Conservation (phyloP, 106 monocot genomes). For the Cymbidium sinense region DNA sequence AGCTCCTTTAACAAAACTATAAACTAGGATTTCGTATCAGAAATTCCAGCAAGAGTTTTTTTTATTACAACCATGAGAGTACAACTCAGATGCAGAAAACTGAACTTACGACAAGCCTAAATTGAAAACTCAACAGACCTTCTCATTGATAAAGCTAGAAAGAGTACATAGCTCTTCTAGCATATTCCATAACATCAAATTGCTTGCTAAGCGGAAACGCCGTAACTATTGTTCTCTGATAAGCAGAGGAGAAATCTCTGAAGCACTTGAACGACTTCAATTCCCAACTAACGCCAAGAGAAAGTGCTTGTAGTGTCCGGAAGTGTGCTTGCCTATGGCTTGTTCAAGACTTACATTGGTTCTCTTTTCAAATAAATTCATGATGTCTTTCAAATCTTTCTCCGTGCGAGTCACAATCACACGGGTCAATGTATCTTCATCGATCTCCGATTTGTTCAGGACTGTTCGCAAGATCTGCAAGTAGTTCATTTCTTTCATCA, state of each 20-base stretch:
- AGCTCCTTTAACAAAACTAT: background rate
- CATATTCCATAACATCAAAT: background rate
- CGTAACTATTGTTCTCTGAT: background rate
- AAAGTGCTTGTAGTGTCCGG: conserved; percentile 25
- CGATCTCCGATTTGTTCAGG: conserved; percentile 14
- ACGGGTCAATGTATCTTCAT: conserved; percentile 53
- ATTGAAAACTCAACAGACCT: background rate
- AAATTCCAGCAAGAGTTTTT: too few species aligned
- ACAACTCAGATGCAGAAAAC: background rate
- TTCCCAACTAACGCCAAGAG: conserved; percentile 22
- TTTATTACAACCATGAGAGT: background rate
- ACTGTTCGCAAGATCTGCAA: conserved; percentile 48
- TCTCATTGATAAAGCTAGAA: background rate
- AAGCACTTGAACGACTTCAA: background rate
- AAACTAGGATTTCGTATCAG: background rate
- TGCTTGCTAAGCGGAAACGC: too few species aligned
- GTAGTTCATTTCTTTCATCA: background rate
- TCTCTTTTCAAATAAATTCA: conserved; percentile 21
- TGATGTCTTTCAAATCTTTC: conserved; percentile 61
- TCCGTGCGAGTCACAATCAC: conserved; percentile 66
- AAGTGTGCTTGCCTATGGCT: conserved; percentile 15
- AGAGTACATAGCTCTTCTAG: background rate
- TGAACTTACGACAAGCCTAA: background rate
- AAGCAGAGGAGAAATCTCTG: background rate
- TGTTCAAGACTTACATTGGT: conserved; percentile 14